Conservation (phyloP, 2,329 filamentous ascomycete genomes). For the Aschersonia sp. region DNA sequence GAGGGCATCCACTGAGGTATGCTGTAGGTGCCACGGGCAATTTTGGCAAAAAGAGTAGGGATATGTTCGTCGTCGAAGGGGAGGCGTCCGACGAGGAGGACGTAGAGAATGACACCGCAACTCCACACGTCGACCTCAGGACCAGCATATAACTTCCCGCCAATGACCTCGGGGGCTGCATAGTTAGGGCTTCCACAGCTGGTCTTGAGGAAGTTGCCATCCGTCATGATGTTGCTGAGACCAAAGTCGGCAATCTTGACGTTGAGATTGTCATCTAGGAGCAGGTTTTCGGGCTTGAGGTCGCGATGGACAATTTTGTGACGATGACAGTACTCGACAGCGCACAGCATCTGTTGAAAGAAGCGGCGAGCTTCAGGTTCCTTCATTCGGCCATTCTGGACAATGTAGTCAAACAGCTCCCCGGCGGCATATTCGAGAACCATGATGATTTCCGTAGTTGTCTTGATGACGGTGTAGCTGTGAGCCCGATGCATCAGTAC, state of each 20-base stretch:
- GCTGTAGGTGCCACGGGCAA: constrained; percentile 83
- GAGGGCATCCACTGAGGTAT: constrained; percentile 83
- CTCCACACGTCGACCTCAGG: constrained; percentile 99
- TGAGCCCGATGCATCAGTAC: neutral
- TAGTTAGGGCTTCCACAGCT: constrained; percentile 98
- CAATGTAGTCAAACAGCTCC: constrained; percentile 96
- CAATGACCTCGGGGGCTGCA: constrained; percentile 93
- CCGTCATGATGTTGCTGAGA: constrained; percentile 98
- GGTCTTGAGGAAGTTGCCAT: constrained; percentile 97
- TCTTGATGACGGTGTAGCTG: constrained; percentile 94
- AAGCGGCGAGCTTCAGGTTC: constrained; percentile 91
- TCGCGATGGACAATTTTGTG: constrained; percentile 99
- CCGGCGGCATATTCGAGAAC: constrained; percentile 94
- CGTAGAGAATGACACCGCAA: constrained; percentile 80
- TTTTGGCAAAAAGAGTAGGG: constrained; percentile 93
- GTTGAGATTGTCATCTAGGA: constrained; percentile 89
- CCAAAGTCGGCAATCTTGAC: constrained; percentile 99
- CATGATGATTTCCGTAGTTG: constrained; percentile 92
- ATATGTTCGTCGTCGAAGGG: constrained; percentile 99
- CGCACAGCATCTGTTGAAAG: constrained; percentile 98
- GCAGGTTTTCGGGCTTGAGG: constrained; percentile 89
- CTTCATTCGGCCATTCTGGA: constrained; percentile 80
- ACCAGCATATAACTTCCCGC: constrained; percentile 91
- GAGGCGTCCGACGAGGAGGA: constrained; percentile 65
- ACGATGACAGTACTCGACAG: constrained; percentile 95